phyloP scores from a whole-genome alignment of 2,329 filamentous ascomycete genomes.

The Fusarium haematococcum region DNA sequence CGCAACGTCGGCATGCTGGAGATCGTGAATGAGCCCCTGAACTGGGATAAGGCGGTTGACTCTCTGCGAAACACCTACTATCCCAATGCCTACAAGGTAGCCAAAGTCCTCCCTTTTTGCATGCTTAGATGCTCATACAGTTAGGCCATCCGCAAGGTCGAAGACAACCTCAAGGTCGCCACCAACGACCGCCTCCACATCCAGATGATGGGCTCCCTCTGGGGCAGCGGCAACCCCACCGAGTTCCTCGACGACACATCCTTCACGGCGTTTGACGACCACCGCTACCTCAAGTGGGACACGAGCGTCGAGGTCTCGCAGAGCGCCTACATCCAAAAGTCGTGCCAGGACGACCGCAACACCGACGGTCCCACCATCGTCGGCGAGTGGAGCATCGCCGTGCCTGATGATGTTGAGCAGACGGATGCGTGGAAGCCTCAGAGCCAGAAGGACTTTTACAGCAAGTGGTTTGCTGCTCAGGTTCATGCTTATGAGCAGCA shows the following conservation, averaged over 20 bases:
- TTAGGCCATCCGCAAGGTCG: constrained; percentile 59
- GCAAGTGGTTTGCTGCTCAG: constrained; percentile 43
- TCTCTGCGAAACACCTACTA: constrained; percentile 38
- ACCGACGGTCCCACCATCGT: constrained; percentile 59
- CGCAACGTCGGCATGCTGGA: constrained; percentile 69
- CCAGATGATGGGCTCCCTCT: constrained; percentile 61
- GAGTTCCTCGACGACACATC: constrained; percentile 55
- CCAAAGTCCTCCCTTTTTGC: fast-evolving
- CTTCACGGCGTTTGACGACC: constrained; percentile 67
- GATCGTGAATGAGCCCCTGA: constrained; percentile 51
- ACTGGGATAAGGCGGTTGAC: constrained; percentile 32
- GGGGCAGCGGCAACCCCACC: constrained; percentile 67
- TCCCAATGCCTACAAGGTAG: constrained; percentile 34
- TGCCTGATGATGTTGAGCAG: constrained; percentile 61
- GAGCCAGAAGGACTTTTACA: constrained; percentile 39
- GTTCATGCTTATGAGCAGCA: constrained; percentile 38
- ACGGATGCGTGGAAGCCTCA: constrained; percentile 47
- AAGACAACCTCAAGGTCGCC: constrained; percentile 56
- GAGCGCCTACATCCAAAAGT: constrained; percentile 59
- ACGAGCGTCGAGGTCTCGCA: constrained; percentile 46
- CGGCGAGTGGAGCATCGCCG: constrained; percentile 68
- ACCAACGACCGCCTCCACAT: constrained; percentile 63
- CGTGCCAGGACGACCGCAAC: constrained; percentile 61
- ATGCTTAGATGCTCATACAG: background rate
- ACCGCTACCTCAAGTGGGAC: constrained; percentile 69